Evolutionary conservation across 345 rosid species (phyloP).

Genomic region (Brassica incana): DNA sequence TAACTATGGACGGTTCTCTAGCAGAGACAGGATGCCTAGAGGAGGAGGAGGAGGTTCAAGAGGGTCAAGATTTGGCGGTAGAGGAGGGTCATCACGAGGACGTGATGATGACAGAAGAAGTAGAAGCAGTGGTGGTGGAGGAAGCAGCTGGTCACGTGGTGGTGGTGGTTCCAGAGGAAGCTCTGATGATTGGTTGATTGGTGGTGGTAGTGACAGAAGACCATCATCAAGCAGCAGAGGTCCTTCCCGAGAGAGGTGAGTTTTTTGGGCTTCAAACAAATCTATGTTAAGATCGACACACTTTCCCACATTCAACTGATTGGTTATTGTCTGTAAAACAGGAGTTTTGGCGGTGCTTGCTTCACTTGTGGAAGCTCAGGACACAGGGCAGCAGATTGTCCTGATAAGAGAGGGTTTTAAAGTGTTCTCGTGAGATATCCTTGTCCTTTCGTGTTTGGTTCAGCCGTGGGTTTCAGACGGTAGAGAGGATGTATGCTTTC

Average conservation of each 20-base stretch:
- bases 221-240: slow-evolving; percentile 51
- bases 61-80: slow-evolving; percentile 46
- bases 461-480: slow-evolving; percentile 15
- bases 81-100: slow-evolving; percentile 54
- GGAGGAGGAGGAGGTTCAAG: slow-evolving; percentile 53
- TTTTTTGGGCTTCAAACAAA: not conserved
- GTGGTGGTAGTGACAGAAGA: slow-evolving; percentile 47
- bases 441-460: slow-evolving; percentile 32
- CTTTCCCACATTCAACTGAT: not conserved
- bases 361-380: slow-evolving; percentile 78
- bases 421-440: slow-evolving; percentile 1
- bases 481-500: slow-evolving; percentile 23
- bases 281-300: not conserved
- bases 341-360: slow-evolving; percentile 83
- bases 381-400: slow-evolving; percentile 90
- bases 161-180: slow-evolving; percentile 48
- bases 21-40: slow-evolving; percentile 64
- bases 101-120: slow-evolving; percentile 57
- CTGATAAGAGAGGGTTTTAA: slow-evolving; percentile 53
- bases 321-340: slow-evolving; percentile 18
- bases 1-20: slow-evolving; percentile 77
- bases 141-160: slow-evolving; percentile 56
- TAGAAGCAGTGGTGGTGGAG: slow-evolving; percentile 49
- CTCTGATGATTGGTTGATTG: slow-evolving; percentile 74
- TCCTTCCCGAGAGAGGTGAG: slow-evolving; percentile 61